phyloP scores from a whole-genome alignment of 164 flowering plant species.

The Kalanchoe fedtschenkoi region DNA sequence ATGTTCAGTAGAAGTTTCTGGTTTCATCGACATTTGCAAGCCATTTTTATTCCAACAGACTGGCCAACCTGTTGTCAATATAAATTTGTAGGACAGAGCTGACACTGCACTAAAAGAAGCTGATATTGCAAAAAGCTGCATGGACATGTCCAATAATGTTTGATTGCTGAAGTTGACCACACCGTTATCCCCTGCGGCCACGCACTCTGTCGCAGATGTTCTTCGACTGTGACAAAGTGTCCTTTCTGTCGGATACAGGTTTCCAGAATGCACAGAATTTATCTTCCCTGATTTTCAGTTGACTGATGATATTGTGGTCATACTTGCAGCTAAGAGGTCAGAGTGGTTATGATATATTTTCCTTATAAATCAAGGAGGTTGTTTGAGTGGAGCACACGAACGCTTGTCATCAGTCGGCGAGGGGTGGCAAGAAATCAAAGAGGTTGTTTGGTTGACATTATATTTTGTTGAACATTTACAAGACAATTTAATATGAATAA shows the following conservation, averaged over 20 bases:
- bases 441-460: too few relatives aligned
- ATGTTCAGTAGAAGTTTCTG: not conserved
- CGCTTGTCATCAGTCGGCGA: too few relatives aligned
- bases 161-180: slow-evolving; percentile 60
- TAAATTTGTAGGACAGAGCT: slow-evolving; percentile 57
- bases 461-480: too few relatives aligned
- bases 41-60: too few relatives aligned
- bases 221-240: slow-evolving; percentile 78
- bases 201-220: slow-evolving; percentile 75
- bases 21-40: not conserved
- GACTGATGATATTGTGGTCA: too few relatives aligned
- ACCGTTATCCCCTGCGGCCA: slow-evolving; percentile 85
- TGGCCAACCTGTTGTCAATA: not conserved
- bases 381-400: too few relatives aligned
- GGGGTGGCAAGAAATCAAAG: too few relatives aligned
- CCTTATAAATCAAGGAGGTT: too few relatives aligned
- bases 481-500: not conserved
- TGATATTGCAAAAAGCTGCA: slow-evolving; percentile 80
- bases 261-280: slow-evolving; percentile 52
- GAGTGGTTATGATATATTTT: too few relatives aligned
- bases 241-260: slow-evolving; percentile 91
- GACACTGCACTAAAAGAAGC: slow-evolving; percentile 76
- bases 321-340: too few relatives aligned
- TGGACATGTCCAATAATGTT: slow-evolving; percentile 81
- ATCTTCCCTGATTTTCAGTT: slow-evolving; percentile 81